These are phyloP conservation scores for Pythium sukuiense DNA, from an alignment of 352 stramenopile genomes.

Conservation along the genomic window DNA sequence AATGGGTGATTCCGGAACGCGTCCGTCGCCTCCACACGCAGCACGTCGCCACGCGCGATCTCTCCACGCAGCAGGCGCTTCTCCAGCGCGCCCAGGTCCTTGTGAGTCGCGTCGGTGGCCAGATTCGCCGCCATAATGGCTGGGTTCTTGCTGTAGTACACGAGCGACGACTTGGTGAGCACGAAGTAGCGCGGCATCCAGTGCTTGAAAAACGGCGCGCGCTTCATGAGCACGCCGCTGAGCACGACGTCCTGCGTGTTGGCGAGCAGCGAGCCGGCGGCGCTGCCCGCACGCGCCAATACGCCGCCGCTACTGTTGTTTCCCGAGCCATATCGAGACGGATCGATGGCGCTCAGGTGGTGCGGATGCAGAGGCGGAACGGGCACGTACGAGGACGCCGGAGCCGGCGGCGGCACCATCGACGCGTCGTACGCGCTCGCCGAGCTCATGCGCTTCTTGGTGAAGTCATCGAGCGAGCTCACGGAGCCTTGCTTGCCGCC, in stretches of 20 bases:
- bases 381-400: conserved; percentile 6
- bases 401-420: neutral
- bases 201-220: conserved; percentile 74
- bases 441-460: conserved; percentile 24
- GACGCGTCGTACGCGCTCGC: conserved; percentile 15
- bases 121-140: conserved; percentile 10
- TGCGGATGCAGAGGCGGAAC: conserved; percentile 29
- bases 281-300: conserved; percentile 19
- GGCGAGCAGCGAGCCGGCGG: conserved; percentile 12
- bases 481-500: conserved; percentile 24
- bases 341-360: conserved; percentile 24
- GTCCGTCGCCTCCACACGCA: conserved; percentile 61
- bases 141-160: conserved; percentile 78
- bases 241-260: conserved; percentile 54
- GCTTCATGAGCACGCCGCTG: conserved; percentile 62
- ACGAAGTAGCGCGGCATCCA: conserved; percentile 74
- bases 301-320: conserved; percentile 13
- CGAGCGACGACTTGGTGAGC: conserved; percentile 53
- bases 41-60: conserved; percentile 50
- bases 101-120: conserved; percentile 32
- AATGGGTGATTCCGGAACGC: conserved; percentile 60
- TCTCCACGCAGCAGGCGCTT: conserved; percentile 71
- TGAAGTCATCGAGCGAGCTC: conserved; percentile 9
- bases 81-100: conserved; percentile 47
- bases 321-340: conserved; percentile 4